A percentile compares a stretch with the other conserved stretches of the same genome.
Conservation (phyloP, 306 rosid species). For the Rosa multiflora region DNA sequence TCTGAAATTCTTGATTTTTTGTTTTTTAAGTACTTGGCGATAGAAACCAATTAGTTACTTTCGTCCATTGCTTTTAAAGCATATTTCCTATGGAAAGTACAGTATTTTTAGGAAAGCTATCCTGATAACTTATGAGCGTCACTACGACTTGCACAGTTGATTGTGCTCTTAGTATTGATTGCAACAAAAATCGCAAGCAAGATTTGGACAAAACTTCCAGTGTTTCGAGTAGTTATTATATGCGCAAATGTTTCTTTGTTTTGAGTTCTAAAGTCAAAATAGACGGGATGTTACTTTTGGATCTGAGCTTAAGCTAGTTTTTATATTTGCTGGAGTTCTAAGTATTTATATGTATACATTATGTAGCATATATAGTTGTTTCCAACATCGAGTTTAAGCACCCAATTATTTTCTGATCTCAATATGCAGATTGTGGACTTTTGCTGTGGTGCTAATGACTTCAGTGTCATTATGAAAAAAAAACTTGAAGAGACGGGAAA, state of each 20-base stretch:
- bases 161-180: background rate
- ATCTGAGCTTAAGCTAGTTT: background rate
- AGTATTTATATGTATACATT: background rate
- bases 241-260: background rate
- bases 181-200: background rate
- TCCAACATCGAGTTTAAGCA: background rate
- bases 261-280: background rate
- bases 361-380: background rate
- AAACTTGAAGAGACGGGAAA: slow-evolving; percentile 59
- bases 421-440: slow-evolving; percentile 60
- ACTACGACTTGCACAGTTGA: background rate
- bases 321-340: background rate
- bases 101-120: background rate
- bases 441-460: slow-evolving; percentile 73
- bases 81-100: background rate
- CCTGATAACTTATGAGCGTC: background rate
- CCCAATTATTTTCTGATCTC: background rate
- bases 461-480: slow-evolving; percentile 60
- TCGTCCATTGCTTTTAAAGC: background rate
- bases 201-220: background rate
- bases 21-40: no score
- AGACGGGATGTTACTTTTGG: background rate
- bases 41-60: no score
- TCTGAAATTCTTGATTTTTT: no score
- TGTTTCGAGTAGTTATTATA: background rate